Base-by-base conservation (phyloP, 257 asterid species). In the Solanum paucissectum region DNA sequence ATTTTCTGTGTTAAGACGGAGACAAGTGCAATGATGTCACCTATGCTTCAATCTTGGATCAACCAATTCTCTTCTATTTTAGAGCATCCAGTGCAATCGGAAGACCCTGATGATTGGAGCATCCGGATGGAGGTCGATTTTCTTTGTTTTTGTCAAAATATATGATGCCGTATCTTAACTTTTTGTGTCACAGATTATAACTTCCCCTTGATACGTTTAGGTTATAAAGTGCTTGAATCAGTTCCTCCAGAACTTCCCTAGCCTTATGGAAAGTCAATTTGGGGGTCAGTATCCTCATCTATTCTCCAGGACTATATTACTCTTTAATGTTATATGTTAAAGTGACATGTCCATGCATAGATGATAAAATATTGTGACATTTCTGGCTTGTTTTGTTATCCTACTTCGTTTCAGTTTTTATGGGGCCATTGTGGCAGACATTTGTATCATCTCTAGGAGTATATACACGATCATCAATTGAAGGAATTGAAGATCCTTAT, bases 81-180 rank as follows among this genome's bases (percentile, higher is more conserved):
- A 86, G 87, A 91, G 87, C 88, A 88, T 86, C 94, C 99, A n/a
- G 95, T 97, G 91, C 99, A 90, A 89, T 93, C 96, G 86, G 99
- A 97, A 92, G 99, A 95, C 90, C 99, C 99, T 66, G 99, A 96
- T 69, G 98, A 96, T 88, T 97, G 99, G 99, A 93, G 97, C 95
- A 94, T 94, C 83, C 93, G 97, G 90, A 94, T 96, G 98, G 98
- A 97, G 99, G 99, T 96, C 85, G 86, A 58, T 83, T 86, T 60
- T 85, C 88, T 79, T 79, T 44, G 14, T 79, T 79, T 79, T 42
- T 10, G 25, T 44, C 37, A 27, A 79, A 79, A 25, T 44, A 14
- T 79, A 27, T 79, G 38, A 44, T 79, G 66, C 84, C 27, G 64
- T 44, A 25, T 79, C 37, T 79, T 46, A 79, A 3, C 25, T 40